Base-by-base conservation (phyloP, 2,329 filamentous ascomycete genomes). In the Xylariaceae sp. region DNA sequence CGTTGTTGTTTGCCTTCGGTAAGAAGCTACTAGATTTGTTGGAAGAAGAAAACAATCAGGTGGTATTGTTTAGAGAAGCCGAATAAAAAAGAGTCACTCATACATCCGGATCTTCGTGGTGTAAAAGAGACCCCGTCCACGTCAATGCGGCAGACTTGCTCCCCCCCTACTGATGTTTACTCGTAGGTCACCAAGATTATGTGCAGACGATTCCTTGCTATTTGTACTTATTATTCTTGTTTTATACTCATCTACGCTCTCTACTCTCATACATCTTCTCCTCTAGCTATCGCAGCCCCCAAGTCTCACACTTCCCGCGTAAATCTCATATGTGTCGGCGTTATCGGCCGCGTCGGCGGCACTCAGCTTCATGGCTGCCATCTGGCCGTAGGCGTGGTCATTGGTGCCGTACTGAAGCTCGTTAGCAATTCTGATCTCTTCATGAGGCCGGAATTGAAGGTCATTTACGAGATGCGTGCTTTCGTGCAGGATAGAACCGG, bases 251-350 rank as follows among this genome's bases (percentile, higher is more conserved):
- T 9, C 37, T 42, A 42, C 13, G 9, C 37, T 9, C 37, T 5
- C 37, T 10, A 18, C 47, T n/a, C 13, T 11, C 44, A 42, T 47
- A 18, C 15, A 3, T 8, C n/a, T n/a, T 23, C 52, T 15, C n/a
- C n/a, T 52, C 51, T 65, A 65, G 58, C 62, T 64, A 53, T 54
- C 58, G 64, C 64, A 65, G n/a, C 64, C 64, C 23, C 64, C 64
- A 53, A 65, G 64, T 53, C 64, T 55, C 2, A 65, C 64, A 54
- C 64, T 65, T 6, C 60, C 62, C 35, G 64, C 64, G 56, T 64
- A 65, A 17, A 65, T 65, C 53, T 65, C 64, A 15, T 65, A 65
- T 2, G 60, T 61, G 42, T 65, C 64, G 35, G 64, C 64, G 15
- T 65, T 65, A n/a, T 58, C 58, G n/a, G 62, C 60, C 6, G 64